Evolutionary conservation across 805 yeast species (phyloP).

Genomic region (Barnettozyma pratensis): DNA sequence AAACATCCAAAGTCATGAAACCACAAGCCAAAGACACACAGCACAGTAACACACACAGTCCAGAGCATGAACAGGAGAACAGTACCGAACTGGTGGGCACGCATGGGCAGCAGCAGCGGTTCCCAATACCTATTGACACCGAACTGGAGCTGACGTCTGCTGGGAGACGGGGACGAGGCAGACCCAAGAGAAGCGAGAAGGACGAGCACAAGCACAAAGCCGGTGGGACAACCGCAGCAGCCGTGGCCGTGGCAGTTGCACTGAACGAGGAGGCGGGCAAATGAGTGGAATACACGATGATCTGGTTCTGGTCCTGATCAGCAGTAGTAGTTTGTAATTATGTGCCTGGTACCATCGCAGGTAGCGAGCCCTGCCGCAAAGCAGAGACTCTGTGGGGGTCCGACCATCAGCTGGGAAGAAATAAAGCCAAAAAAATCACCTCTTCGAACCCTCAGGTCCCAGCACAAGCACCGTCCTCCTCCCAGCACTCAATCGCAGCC

Average conservation of each 20-base stretch:
- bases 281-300: not conserved
- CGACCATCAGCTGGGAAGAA: not conserved
- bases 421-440: not conserved
- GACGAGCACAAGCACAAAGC: not conserved
- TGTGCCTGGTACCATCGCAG: too few relatives aligned
- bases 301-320: not conserved
- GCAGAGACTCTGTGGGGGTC: not conserved
- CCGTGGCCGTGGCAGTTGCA: slow-evolving; percentile 9
- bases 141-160: slow-evolving; percentile 5
- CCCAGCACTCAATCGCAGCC: not conserved
- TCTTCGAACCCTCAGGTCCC: not conserved
- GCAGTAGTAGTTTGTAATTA: not conserved
- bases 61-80: too few relatives aligned
- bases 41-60: not conserved
- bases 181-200: slow-evolving; percentile 12
- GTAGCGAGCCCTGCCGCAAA: not conserved
- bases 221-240: slow-evolving; percentile 1
- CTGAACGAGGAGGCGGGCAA: slow-evolving; percentile 3
- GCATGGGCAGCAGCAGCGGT: not conserved
- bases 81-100: too few relatives aligned
- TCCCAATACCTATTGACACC: slow-evolving; percentile 4
- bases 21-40: not conserved
- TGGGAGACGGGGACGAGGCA: slow-evolving; percentile 11
- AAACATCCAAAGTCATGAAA: slow-evolving; percentile 1
- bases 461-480: not conserved